Evolutionary conservation across 495 filamentous ascomycete genomes (phyloP).

Genomic region (Chaetomium cochliodes): DNA sequence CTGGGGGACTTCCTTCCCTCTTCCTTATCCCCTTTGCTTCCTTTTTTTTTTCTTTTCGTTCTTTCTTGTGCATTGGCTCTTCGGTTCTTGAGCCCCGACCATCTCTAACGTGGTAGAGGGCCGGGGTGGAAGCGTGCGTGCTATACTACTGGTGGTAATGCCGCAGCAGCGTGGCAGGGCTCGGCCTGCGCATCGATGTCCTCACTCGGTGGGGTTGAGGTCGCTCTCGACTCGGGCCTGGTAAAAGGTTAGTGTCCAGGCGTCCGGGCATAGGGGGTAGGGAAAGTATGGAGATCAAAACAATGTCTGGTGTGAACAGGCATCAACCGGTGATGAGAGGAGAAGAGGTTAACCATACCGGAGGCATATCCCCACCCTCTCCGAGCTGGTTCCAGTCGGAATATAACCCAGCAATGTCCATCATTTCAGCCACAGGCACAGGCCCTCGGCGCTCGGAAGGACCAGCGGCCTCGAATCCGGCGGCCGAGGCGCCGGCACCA

Average conservation of each 20-base stretch:
- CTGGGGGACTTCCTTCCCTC: not conserved
- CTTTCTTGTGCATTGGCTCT: not conserved
- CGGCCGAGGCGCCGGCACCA: not conserved
- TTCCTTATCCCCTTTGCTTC: not conserved
- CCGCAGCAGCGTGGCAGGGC: not conserved
- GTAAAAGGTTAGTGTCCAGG: not conserved
- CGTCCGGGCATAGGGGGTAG: not conserved
- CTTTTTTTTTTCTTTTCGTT: not conserved
- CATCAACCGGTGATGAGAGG: not conserved
- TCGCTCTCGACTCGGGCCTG: conserved; percentile 1
- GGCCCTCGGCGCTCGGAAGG: no score
- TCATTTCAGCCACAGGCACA: not conserved
- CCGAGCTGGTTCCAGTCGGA: no score
- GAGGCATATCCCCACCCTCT: not conserved
- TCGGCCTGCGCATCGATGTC: not conserved
- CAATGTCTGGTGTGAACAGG: not conserved
- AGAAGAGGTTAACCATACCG: not conserved
- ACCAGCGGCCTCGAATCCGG: not conserved
- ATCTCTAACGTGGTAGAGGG: no score
- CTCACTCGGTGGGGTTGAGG: not conserved
- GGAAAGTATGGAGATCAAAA: not conserved
- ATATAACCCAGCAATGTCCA: not conserved
- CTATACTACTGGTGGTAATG: no score
- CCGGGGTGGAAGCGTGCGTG: no score
- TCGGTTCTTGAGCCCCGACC: no score